phyloP scores from a whole-genome alignment of 2,329 filamentous ascomycete species.

The Sporothrix humicola region DNA sequence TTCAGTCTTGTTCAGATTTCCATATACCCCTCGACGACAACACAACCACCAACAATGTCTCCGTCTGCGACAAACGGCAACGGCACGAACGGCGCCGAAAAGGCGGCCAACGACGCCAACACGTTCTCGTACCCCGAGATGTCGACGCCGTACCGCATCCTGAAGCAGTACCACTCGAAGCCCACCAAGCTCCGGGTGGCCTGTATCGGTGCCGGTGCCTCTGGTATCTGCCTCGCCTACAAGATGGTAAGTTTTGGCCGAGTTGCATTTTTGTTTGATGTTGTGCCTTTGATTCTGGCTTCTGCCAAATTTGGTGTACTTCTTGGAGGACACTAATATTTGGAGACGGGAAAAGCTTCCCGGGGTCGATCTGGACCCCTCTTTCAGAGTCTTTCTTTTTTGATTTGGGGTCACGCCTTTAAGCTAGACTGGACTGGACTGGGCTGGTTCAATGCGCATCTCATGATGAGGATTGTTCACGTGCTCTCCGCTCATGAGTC shows the following conservation, averaged over 20 bases:
- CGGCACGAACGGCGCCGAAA: constrained; percentile 26
- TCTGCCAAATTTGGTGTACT: background rate
- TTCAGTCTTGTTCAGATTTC: no score
- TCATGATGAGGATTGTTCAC: background rate
- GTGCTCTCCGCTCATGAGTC: background rate
- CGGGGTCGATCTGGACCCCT: background rate
- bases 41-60: constrained; percentile 18
- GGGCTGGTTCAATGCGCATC: background rate
- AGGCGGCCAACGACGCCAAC: constrained; percentile 28
- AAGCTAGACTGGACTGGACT: background rate
- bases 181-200: constrained; percentile 45
- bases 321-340: background rate
- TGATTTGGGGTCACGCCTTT: constrained; percentile 13
- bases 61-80: constrained; percentile 25
- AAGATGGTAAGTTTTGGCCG: constrained; percentile 45
- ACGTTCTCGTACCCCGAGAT: constrained; percentile 42
- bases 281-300: background rate
- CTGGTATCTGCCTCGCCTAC: constrained; percentile 55
- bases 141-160: constrained; percentile 41
- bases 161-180: constrained; percentile 47
- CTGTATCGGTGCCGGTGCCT: constrained; percentile 54
- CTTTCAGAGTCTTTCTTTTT: background rate
- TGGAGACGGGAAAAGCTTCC: constrained; percentile 28
- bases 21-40: background rate
- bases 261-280: background rate